Base-by-base conservation (phyloP, 1,139 yeast species). In the Yamadazyma siamensis region DNA sequence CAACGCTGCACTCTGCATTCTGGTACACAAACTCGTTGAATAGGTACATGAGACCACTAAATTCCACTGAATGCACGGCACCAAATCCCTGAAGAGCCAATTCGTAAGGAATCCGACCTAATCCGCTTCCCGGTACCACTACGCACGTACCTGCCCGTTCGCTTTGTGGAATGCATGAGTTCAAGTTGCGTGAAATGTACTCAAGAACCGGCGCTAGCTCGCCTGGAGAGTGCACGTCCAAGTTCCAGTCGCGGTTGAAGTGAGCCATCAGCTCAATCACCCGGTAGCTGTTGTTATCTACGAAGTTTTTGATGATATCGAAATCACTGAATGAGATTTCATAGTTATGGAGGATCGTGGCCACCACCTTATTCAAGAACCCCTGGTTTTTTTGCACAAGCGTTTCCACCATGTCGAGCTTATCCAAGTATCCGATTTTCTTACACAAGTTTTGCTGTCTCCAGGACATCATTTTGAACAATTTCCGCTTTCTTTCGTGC, bases 101-200 rank as follows among this genome's bases (percentile, higher is more conserved):
- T 39, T 77, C 81, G 49, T 79, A 80, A 2, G 94, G 78, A 2
- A 83, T 59, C 43, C 84, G 63, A 0, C 94, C 94, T 25, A 81
- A 60, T 0, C 95, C 95, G 1, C 88, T 74, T 0, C 95, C 95
- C 0, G 95, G 95, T 3, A 83, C 71, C 4, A 85, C 52, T 1
- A 83, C 65, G 13, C 72, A 50, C 0, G 84, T 74, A 6, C 59
- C 53, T 1, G 40, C 33, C 26, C 50, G 46, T 13, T 55, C 53
- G 0, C 38, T 34, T 2, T 35, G 41, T 1, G 65, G 57, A 10
- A 62, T 48, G 2, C 61, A 36, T 6, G 43, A 29, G 3, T 57
- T 41, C 16, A 73, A 43, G 21, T 61, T 61, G 0, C 44, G 27
- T 8, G 33, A 45, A 12, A 85, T 61, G 41, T 76, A 85, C 1